Evolutionary conservation across 2,329 filamentous ascomycete genomes (phyloP), one percentile per base, ranked within the genome.

Genomic region (Onygena corvina): DNA sequence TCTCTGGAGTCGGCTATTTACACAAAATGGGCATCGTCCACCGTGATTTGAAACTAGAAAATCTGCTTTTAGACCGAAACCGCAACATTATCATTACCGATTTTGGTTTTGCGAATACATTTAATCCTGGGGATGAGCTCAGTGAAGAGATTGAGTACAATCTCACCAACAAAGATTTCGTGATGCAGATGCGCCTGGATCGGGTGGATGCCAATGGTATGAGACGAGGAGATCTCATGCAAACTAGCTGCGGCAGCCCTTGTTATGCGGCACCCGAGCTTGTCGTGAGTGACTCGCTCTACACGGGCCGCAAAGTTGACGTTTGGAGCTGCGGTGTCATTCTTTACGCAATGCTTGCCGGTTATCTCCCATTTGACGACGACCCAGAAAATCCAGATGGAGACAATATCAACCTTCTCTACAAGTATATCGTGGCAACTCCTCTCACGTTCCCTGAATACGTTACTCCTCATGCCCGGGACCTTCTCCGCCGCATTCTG

Each of bases 261-360:
- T 98, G 92, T 63, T 98, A 98, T 67, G 92, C 92, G 45, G 92
- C 92, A 11, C 92, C 92, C 3, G 92, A 98, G 70, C 75, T 98
- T 48, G 92, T 98, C 11, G 92, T 98, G 53, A 96, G 88, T 64
- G 92, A 98, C 67, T 94, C 89, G 12, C 72, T 98, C 5, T 98
- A 98, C 68, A 98, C 92, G 1, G 92, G 92, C 42, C 81, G 90
- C 47, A 98, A 98, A 68, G 92, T 98, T 21, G 92, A 98, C 63
- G 92, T 98, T 30, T 98, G 92, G 92, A 96, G 92, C 67, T 98
- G 92, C 64, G 92, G 92, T 69, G 92, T 98, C 33, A 98, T 98
- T 61, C 67, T 98, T 76, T 98, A 98, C 66, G 92, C 92, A 51
- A 98, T 98, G 92, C 76, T 98, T 59, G 92, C 92, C 33, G 92